These are phyloP conservation scores for Tremella fuciformis DNA, from an alignment of 768 basidiomycete species.

Conservation along the genomic window DNA sequence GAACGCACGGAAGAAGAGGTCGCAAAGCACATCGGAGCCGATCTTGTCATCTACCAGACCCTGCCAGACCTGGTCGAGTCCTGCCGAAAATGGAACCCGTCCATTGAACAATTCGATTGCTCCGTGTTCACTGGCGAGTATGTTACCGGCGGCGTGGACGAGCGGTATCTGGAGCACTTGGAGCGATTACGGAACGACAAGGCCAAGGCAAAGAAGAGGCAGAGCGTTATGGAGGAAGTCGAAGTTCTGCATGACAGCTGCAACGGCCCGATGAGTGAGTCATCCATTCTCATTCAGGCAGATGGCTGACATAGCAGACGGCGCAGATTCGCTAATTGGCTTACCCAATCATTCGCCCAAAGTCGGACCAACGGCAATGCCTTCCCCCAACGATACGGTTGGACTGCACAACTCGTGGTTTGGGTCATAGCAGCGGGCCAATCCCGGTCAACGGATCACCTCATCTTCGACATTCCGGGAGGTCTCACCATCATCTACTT, in stretches of 20 bases:
- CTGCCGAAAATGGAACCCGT: constrained; percentile 77
- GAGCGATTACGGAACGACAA: constrained; percentile 80
- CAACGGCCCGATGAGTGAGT: constrained; percentile 53
- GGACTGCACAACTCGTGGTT: constrained; percentile 53
- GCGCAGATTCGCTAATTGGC: constrained; percentile 51
- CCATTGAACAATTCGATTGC: constrained; percentile 80
- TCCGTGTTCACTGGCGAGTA: constrained; percentile 98
- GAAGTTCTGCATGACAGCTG: constrained; percentile 41
- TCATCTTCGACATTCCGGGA: too few species aligned
- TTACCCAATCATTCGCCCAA: constrained; percentile 52
- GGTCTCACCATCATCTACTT: too few species aligned
- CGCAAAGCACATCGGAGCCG: constrained; percentile 80
- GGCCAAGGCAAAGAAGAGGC: constrained; percentile 60
- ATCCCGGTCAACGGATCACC: too few species aligned
- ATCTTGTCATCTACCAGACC: constrained; percentile 93
- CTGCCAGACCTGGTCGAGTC: constrained; percentile 80
- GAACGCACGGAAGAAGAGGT: constrained; percentile 69
- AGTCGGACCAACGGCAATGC: constrained; percentile 33
- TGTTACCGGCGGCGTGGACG: constrained; percentile 87
- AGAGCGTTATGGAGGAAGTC: constrained; percentile 29
- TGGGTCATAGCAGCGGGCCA: constrained; percentile 21
- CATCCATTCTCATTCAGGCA: background rate
- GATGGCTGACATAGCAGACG: constrained; percentile 36
- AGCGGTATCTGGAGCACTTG: constrained; percentile 70
- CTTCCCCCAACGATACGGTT: constrained; percentile 46